Conservation (phyloP, 2,329 filamentous ascomycete species). For the Epichloe sibirici region DNA sequence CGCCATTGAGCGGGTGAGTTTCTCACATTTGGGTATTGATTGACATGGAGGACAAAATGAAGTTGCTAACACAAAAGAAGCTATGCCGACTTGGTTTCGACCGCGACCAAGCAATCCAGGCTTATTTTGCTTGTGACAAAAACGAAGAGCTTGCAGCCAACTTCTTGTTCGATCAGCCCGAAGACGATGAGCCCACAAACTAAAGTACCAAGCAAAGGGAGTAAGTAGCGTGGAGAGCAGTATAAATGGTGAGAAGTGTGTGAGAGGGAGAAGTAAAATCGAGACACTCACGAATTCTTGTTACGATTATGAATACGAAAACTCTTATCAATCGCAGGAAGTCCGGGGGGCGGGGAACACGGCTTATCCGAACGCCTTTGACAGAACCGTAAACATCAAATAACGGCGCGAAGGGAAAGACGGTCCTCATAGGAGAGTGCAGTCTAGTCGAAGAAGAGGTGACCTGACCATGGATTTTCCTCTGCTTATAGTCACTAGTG, state of each 20-base stretch:
- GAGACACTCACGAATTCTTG: not conserved
- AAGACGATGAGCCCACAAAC: slow-evolving; percentile 56
- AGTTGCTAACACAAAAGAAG: slow-evolving; percentile 28
- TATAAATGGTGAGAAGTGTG: not conserved
- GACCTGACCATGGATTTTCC: not conserved
- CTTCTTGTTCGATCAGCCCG: slow-evolving; percentile 94
- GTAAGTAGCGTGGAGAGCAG: not conserved
- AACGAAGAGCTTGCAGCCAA: slow-evolving; percentile 98
- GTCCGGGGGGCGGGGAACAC: not conserved
- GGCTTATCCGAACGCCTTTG: not conserved
- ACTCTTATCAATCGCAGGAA: not conserved
- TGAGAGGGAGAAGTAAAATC: not conserved
- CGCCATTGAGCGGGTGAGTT: slow-evolving; percentile 78
- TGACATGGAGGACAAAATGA: too few relatives aligned
- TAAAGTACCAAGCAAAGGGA: slow-evolving; percentile 16
- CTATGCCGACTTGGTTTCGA: slow-evolving; percentile 89
- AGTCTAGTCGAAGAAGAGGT: not conserved
- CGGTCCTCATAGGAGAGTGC: not conserved
- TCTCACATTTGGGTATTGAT: not conserved
- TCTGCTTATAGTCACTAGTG: not conserved
- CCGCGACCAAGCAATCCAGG: slow-evolving; percentile 87
- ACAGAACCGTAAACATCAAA: not conserved
- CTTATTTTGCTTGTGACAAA: slow-evolving; percentile 98
- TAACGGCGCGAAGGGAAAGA: not conserved
- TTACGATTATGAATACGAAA: slow-evolving; percentile 5